Percentiles rank a stretch among this genome's conserved stretches.
These are phyloP conservation scores for Bidens hawaiensis DNA, from an alignment of 140 eudicot species.

Conservation along the genomic window DNA sequence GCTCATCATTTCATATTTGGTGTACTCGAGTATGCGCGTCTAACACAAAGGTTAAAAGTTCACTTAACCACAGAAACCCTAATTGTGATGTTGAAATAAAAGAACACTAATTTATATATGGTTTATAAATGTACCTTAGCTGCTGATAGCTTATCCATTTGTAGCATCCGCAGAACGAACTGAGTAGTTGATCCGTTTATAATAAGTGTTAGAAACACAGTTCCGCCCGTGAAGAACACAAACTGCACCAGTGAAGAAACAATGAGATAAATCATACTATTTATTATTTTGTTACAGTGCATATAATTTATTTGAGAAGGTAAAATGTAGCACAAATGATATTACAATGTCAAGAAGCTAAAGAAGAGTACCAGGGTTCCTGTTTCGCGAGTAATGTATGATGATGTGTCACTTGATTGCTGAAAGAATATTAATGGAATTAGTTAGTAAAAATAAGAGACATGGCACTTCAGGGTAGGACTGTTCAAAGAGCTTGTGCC, in stretches of 20 bases:
- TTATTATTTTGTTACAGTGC: neutral
- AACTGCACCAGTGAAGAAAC: conserved; percentile 54
- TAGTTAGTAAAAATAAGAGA: neutral
- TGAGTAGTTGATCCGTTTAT: conserved; percentile 96
- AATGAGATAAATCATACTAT: neutral
- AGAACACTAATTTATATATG: neutral
- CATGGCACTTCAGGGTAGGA: too few relatives aligned
- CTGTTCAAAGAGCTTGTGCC: too few relatives aligned
- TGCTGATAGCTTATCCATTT: conserved; percentile 67
- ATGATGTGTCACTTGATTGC: conserved; percentile 67
- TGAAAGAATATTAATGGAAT: conserved; percentile 36
- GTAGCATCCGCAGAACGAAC: conserved; percentile 59
- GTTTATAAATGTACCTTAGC: conserved; percentile 54
- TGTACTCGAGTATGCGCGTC: conserved; percentile 61
- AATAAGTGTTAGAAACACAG: conserved; percentile 78
- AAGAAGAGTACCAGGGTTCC: conserved; percentile 65
- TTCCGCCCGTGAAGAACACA: conserved; percentile 94
- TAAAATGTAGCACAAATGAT: neutral
- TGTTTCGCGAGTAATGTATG: conserved; percentile 55
- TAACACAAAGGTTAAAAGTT: conserved; percentile 20
- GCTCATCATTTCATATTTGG: conserved; percentile 68
- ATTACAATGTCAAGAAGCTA: neutral
- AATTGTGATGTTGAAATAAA: neutral
- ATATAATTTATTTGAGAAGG: neutral
- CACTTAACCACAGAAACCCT: neutral